Base-by-base conservation (phyloP, 129 eudicot species). In the Flaveria bidentis region DNA sequence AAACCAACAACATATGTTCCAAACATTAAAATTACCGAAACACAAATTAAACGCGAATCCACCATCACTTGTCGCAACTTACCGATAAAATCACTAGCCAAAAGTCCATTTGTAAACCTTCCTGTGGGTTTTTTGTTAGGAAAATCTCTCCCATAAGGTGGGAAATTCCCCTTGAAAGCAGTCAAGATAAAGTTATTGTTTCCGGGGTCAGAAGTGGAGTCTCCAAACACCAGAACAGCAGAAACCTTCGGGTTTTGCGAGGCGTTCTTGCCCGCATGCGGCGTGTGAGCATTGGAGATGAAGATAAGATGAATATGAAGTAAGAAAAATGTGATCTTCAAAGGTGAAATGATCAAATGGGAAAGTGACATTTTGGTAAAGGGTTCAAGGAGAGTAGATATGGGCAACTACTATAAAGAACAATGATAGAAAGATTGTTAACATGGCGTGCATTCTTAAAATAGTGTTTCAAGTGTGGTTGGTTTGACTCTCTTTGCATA, bases 141-240 rank as follows among this genome's bases (percentile, higher is more conserved):
- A 63, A 80, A 91, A 82, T 91, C 97, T 71, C 64, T 84, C 47
- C 97, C 97, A 73, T 91, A 91, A 44, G 97, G 97, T 77, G 85
- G 82, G 50, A 91, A 91, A 28, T 91, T 86, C 46, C 91, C 78
- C 82, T 78, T 84, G 64, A 86, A 80, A 41, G 81, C 20, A 33
- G 97, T 91, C 2, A 16, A 20, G 62, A 78, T 39, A 5, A 78
- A 73, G 76, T 84, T 88, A 49, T 91, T 91, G 79, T 91, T 91
- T 52, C 97, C 97, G 5, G 97, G 90, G 68, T 91, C 97, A 12
- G 77, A 80, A 18, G 96, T 90, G 5, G 96, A 90, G 81, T 90
- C 96, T n/a, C 96, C 96, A 61, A 91, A 88, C 51, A 91, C 78
- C 41, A 91, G 78, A 64, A 86, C 30, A 22, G 97, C 89, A 1